Conservation (phyloP, 805 yeast genomes). For the Tetrapisispora fleetii region DNA sequence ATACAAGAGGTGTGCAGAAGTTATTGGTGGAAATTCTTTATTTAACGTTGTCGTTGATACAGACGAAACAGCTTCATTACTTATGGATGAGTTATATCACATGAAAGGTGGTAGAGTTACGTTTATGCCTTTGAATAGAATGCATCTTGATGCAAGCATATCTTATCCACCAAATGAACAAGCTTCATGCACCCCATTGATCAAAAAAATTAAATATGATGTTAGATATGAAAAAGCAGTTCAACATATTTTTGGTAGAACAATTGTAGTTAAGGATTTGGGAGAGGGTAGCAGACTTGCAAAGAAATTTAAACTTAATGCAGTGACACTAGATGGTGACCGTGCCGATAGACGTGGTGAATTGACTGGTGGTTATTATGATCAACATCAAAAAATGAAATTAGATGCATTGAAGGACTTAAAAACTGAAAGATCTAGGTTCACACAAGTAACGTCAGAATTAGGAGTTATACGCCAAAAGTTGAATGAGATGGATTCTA, state of each 20-base stretch:
- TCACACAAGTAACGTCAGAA: slow-evolving; percentile 27
- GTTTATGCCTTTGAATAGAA: slow-evolving; percentile 77
- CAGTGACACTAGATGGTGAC: slow-evolving; percentile 90
- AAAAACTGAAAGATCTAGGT: slow-evolving; percentile 35
- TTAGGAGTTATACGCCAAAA: slow-evolving; percentile 33
- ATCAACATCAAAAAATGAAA: slow-evolving; percentile 49
- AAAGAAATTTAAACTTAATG: slow-evolving; percentile 47
- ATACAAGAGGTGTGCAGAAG: slow-evolving; percentile 79
- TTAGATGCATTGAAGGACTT: slow-evolving; percentile 58
- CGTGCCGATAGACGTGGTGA: slow-evolving; percentile 77
- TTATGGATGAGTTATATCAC: slow-evolving; percentile 67
- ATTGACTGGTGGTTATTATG: slow-evolving; percentile 80
- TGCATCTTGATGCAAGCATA: slow-evolving; percentile 32
- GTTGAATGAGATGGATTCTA: slow-evolving; percentile 39
- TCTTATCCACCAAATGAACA: slow-evolving; percentile 49
- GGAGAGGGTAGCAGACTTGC: slow-evolving; percentile 62
- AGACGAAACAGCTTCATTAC: slow-evolving; percentile 68
- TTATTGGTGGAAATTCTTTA: slow-evolving; percentile 75
- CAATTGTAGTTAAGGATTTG: slow-evolving; percentile 65
- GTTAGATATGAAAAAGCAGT: slow-evolving; percentile 54
- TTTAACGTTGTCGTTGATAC: slow-evolving; percentile 85
- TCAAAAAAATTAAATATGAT: slow-evolving; percentile 60
- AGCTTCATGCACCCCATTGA: slow-evolving; percentile 54
- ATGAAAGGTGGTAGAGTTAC: slow-evolving; percentile 78
- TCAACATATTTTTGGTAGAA: slow-evolving; percentile 68